Conservation (phyloP, 768 basidiomycete genomes). For the Gloeostereum incarnatum region DNA sequence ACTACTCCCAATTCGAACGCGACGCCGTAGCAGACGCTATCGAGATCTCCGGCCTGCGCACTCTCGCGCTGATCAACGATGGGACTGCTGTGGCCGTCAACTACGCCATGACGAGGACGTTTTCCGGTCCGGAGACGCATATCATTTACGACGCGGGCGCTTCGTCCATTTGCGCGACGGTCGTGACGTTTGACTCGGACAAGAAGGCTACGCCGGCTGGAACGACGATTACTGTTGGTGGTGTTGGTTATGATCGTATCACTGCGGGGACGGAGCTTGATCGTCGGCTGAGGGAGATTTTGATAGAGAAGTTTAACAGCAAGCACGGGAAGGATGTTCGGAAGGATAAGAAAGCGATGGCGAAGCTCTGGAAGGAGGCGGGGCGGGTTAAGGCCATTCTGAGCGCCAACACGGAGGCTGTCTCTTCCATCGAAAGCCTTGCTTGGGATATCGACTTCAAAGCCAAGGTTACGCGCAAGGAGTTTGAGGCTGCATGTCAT, state of each 20-base stretch:
- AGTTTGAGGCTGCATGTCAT: conserved; percentile 69
- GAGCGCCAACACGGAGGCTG: conserved; percentile 84
- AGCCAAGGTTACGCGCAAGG: conserved; percentile 61
- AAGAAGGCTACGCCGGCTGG: conserved; percentile 42
- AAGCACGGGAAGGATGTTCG: conserved; percentile 64
- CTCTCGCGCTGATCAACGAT: conserved; percentile 83
- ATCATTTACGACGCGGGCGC: conserved; percentile 94
- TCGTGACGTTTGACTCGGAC: conserved; percentile 58
- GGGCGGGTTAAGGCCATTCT: conserved; percentile 84
- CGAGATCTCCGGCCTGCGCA: conserved; percentile 81
- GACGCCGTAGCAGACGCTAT: conserved; percentile 89
- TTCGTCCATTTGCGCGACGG: conserved; percentile 66
- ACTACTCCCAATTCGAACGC: conserved; percentile 85
- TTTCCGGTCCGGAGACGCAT: conserved; percentile 74
- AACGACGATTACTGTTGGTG: conserved; percentile 71
- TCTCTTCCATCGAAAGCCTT: conserved; percentile 73
- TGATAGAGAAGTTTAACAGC: conserved; percentile 65
- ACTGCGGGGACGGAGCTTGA: conserved; percentile 84
- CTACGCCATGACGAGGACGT: conserved; percentile 93
- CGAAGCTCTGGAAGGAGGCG: conserved; percentile 93
- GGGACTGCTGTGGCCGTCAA: conserved; percentile 95
- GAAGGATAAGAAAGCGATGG: conserved; percentile 76
- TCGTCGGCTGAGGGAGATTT: conserved; percentile 69
- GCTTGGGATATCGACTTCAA: conserved; percentile 90
- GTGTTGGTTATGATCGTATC: conserved; percentile 71